phyloP scores from a whole-genome alignment of 1,139 yeast species.

The Scheffersomyces illinoinensis region DNA sequence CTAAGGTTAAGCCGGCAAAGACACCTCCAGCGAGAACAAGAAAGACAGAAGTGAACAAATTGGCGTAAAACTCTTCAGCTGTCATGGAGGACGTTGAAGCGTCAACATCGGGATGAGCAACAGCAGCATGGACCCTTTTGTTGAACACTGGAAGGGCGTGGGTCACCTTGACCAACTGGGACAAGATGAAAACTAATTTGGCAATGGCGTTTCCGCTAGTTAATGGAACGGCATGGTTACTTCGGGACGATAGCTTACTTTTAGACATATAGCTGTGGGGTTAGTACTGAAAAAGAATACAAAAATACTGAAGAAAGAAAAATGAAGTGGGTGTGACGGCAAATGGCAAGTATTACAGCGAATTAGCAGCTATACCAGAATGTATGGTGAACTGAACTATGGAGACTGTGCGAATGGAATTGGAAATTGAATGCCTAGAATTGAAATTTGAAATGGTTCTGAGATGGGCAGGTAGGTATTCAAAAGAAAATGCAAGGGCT shows the following conservation, averaged over 20 bases:
- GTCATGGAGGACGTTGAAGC: constrained; percentile 21
- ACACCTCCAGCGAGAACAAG: constrained; percentile 91
- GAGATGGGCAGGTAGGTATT: too few relatives aligned
- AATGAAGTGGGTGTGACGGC: background rate
- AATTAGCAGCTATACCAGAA: background rate
- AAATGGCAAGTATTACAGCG: background rate
- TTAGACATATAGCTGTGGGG: constrained; percentile 20
- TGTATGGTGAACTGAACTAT: too few relatives aligned
- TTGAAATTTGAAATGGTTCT: background rate
- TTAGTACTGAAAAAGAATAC: background rate
- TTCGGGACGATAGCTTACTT: constrained; percentile 20
- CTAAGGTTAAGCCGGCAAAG: constrained; percentile 93
- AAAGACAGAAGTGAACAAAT: constrained; percentile 58
- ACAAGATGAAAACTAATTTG: constrained; percentile 18
- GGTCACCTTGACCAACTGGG: constrained; percentile 28
- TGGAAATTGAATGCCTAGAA: too few relatives aligned
- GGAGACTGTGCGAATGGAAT: background rate
- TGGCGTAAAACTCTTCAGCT: constrained; percentile 50
- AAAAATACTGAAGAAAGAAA: background rate
- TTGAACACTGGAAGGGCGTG: constrained; percentile 14
- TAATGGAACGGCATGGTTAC: constrained; percentile 25
- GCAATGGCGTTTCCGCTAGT: constrained; percentile 19
- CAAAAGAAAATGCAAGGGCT: background rate
- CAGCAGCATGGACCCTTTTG: background rate
- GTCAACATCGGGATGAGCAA: constrained; percentile 2